A percentile compares a stretch with the other conserved stretches of the same genome.
phyloP scores from a whole-genome alignment of 257 asterid species.

The Penstemon newberryi region DNA sequence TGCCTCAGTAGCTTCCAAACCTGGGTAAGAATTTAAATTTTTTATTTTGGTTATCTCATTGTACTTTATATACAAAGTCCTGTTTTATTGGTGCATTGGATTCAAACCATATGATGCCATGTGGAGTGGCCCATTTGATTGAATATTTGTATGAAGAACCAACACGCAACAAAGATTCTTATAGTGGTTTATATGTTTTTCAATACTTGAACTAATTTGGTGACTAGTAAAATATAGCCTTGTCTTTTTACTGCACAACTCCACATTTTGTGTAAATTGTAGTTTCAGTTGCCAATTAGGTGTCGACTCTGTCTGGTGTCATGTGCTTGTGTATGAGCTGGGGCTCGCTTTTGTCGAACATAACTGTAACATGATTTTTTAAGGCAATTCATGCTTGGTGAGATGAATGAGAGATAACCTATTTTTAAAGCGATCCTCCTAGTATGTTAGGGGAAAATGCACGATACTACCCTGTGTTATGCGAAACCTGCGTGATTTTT shows the following conservation, averaged over 20 bases:
- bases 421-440: not conserved
- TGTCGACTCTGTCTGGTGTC: constrained; percentile 1
- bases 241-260: not conserved
- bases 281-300: not conserved
- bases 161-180: not conserved
- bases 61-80: not conserved
- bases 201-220: not conserved
- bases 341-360: not conserved
- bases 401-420: not conserved
- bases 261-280: not conserved
- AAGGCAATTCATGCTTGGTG: too few relatives aligned
- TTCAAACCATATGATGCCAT: not conserved
- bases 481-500: too few relatives aligned
- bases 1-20: constrained; percentile 47
- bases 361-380: not conserved
- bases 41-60: constrained; percentile 2
- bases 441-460: not conserved
- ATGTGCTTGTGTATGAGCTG: not conserved
- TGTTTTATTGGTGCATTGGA: not conserved
- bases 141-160: not conserved
- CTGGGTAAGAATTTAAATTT: constrained; percentile 42
- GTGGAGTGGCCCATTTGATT: constrained; percentile 9
- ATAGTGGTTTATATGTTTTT: not conserved
- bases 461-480: too few relatives aligned
- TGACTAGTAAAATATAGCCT: not conserved